Base-by-base conservation (phyloP, 345 rosid species). In the Syzygium aromaticum region DNA sequence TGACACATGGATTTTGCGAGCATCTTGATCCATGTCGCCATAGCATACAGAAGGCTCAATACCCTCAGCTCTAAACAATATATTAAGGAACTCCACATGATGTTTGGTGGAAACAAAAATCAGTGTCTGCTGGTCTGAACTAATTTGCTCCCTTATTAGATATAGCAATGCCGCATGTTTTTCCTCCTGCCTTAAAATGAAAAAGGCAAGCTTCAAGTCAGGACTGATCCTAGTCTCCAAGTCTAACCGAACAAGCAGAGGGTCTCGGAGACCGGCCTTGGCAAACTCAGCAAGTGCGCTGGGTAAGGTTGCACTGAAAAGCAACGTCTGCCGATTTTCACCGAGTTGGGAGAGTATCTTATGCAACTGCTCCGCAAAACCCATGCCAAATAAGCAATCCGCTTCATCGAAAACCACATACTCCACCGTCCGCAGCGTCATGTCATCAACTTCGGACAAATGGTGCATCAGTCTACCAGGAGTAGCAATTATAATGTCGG, bases 21-120 rank as follows among this genome's bases (percentile, higher is more conserved):
- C 99, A 89, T 96, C 99, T 90, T 93, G 98, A 90, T 96, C 99
- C 99, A 98, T 98, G 88, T 96, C 99, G 89, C 99, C 99, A 87
- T 98, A 98, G 88, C 99, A 96, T 12, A 98, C 96, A 89, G 99
- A 96, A 59, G 99, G 94, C 86, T 92, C 94, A 30, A 98, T 95
- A 53, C 98, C 95, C 90, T 98, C 99, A 89, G 93, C 93, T 90
- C 89, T 93, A 89, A 95, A 98, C 91, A 98, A 88, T 77, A 86
- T 87, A 87, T 96, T 96, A 64, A 98, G 94, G 88, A 96, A 96
- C 92, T 98, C 99, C 84, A 95, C 99, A 90, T 96, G 99, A 94
- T 96, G 98, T 89, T 96, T 98, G 0, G 99, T 98, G 22, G 99
- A 95, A 89, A 98, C 99, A 88, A 98, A 98, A 64, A 98, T 94